Percentiles rank a stretch among this genome's conserved stretches.
Evolutionary conservation across 2,329 filamentous ascomycete species (phyloP).

Genomic region (Epichloe typhina): DNA sequence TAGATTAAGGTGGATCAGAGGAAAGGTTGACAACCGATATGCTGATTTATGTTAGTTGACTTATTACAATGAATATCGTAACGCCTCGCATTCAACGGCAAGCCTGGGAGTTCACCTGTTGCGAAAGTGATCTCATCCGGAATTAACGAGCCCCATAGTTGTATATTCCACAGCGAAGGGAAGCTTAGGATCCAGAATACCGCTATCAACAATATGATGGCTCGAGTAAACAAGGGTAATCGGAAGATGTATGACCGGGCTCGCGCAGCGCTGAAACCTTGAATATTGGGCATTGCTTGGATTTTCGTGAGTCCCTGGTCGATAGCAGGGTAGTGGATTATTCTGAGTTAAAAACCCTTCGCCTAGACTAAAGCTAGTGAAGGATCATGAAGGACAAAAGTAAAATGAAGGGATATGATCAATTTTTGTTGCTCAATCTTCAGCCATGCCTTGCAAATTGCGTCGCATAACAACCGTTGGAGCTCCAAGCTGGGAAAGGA

Average conservation of each 20-base stretch:
- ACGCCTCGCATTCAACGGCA: not conserved
- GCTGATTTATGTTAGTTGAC: constrained; percentile 36
- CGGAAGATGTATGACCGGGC: constrained; percentile 76
- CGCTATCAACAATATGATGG: constrained; percentile 52
- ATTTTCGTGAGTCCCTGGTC: not conserved
- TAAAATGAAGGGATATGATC: not conserved
- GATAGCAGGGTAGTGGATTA: not conserved
- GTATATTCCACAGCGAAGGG: constrained; percentile 57
- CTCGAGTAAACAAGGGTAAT: constrained; percentile 76
- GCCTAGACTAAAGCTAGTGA: not conserved
- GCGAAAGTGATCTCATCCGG: constrained; percentile 61
- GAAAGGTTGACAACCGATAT: constrained; percentile 86
- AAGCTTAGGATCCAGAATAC: constrained; percentile 50
- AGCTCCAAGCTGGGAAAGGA: not conserved
- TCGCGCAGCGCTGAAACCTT: constrained; percentile 53
- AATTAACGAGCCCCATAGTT: constrained; percentile 65
- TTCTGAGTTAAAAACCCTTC: not conserved
- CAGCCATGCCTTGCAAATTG: not conserved
- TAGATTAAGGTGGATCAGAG: constrained; percentile 70
- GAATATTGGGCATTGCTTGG: constrained; percentile 8
- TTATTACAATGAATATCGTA: not conserved
- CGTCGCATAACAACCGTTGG: not conserved
- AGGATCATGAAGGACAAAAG: no score
- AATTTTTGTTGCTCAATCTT: not conserved
- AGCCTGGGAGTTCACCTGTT: constrained; percentile 41